phyloP scores from a whole-genome alignment of 2,329 filamentous ascomycete species.

The Calonectria montana region DNA sequence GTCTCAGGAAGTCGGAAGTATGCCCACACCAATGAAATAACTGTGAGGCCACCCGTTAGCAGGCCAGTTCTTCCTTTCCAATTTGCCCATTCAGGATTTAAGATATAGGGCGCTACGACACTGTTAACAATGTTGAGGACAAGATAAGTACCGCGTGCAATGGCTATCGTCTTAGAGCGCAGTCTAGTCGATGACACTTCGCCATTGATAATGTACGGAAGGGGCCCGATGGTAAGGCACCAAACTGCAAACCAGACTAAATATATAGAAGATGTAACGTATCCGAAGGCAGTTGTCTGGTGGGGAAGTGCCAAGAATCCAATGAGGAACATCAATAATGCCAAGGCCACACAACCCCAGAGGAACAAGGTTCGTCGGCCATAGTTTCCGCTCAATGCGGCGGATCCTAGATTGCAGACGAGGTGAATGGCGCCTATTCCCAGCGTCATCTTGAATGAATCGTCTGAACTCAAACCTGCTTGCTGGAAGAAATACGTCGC shows the following conservation, averaged over 20 bases:
- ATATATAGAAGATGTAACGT: neutral
- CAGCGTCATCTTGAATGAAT: slow-evolving; percentile 30
- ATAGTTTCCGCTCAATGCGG: slow-evolving; percentile 35
- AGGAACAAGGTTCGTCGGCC: slow-evolving; percentile 24
- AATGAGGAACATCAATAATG: slow-evolving; percentile 52
- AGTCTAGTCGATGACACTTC: slow-evolving; percentile 19
- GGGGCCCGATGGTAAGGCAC: slow-evolving; percentile 20
- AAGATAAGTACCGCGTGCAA: neutral
- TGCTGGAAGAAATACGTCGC: slow-evolving; percentile 49
- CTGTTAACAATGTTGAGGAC: slow-evolving; percentile 17
- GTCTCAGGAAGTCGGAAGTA: slow-evolving; percentile 34
- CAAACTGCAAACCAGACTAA: neutral
- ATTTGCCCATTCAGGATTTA: slow-evolving; percentile 25
- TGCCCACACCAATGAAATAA: slow-evolving; percentile 6
- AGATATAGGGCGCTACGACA: slow-evolving; percentile 19
- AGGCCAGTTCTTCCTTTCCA: slow-evolving; percentile 23
- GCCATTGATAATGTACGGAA: slow-evolving; percentile 15
- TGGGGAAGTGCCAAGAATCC: slow-evolving; percentile 43
- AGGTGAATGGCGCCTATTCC: slow-evolving; percentile 47
- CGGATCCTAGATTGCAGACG: slow-evolving; percentile 55
- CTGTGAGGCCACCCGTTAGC: slow-evolving; percentile 9
- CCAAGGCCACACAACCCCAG: slow-evolving; percentile 60
- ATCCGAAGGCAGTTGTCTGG: neutral
- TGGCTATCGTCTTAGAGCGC: slow-evolving; percentile 22
- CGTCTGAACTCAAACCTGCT: slow-evolving; percentile 43